Base-by-base conservation (phyloP, 805 yeast species). In the Zygosaccharomyces rouxii region DNA sequence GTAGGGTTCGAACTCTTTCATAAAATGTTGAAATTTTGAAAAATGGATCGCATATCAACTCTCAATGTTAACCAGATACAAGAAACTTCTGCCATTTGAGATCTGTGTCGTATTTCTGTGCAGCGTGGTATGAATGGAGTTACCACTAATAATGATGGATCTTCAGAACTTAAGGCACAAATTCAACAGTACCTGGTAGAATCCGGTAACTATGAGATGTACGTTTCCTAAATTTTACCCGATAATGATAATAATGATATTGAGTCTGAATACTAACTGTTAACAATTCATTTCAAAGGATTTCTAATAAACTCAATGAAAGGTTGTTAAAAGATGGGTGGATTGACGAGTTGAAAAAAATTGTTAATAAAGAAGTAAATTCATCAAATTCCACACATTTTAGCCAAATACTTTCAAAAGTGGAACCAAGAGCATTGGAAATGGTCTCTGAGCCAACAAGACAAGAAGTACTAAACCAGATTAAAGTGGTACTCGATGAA, bases 241-340 rank as follows among this genome's bases (percentile, higher is more conserved):
- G 35, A 30, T 31, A 31, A 31, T 31, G n/a, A 31, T 31, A 9
- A 31, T 5, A 31, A 10, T 35, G 21, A 19, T 35, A 35, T n/a
- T 6, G 14, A 22, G 16, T 18, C n/a, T 16, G 19, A n/a, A 22
- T 28, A 35, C 40, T 46, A 44, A 45, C 49, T 14, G 14, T 7
- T 48, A 39, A 23, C 38, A n/a, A 35, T 14, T 22, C 18, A 11
- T n/a, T 31, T 4, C 28, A 14, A 33, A 70, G 77, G 55, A 84
- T 88, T 47, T 81, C 84, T 43, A 76, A 78, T 44, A 72, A 76
- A 42, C 69, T 90, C 50, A 80, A 80, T 56, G 74, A 82, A 47
- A 79, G 78, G 58, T 74, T 90, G 9, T 76, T 81, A 45, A 85
- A 86, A 60, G 76, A 84, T 1, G 97, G 97, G 5, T 90, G 97